Evolutionary conservation across 2,329 filamentous ascomycete genomes (phyloP).

Genomic region (Lojkania enalia): DNA sequence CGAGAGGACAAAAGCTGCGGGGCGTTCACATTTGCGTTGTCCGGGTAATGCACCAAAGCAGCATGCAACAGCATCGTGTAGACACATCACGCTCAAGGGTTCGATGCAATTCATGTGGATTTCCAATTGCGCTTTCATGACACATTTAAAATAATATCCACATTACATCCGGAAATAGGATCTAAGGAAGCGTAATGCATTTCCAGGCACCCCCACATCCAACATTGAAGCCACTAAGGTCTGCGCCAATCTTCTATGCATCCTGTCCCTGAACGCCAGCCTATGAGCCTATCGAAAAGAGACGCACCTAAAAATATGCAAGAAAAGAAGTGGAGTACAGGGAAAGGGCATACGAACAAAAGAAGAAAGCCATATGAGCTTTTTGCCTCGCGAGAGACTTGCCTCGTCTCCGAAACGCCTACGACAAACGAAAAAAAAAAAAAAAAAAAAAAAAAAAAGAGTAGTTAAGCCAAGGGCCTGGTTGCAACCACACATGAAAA

Average conservation of each 20-base stretch:
- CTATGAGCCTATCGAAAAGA: slow-evolving; percentile 1
- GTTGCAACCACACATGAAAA: slow-evolving; percentile 4
- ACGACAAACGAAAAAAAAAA: slow-evolving; percentile 7
- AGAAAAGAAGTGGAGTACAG: slow-evolving; percentile 11
- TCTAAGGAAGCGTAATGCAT: too few relatives aligned
- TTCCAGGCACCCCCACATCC: not conserved
- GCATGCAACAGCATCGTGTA: too few relatives aligned
- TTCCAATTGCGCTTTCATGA: too few relatives aligned
- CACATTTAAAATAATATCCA: too few relatives aligned
- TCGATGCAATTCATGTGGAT: too few relatives aligned
- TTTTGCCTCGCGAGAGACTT: slow-evolving; percentile 13
- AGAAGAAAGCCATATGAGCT: not conserved
- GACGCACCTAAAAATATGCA: not conserved
- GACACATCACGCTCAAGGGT: too few relatives aligned
- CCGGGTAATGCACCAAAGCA: too few relatives aligned
- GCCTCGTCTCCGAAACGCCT: slow-evolving; percentile 15
- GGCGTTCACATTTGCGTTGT: too few relatives aligned
- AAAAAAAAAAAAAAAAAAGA: too few relatives aligned
- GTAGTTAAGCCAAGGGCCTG: slow-evolving; percentile 4
- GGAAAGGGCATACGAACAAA: not conserved
- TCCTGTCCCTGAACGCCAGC: slow-evolving; percentile 2
- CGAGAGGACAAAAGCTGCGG: too few relatives aligned
- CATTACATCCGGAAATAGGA: too few relatives aligned
- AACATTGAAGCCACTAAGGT: too few relatives aligned
- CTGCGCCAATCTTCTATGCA: slow-evolving; percentile 15